Evolutionary conservation across 2,329 filamentous ascomycete species (phyloP), one percentile per base, ranked within the genome.

Genomic region (Arthrobotrys pseudoclavata): DNA sequence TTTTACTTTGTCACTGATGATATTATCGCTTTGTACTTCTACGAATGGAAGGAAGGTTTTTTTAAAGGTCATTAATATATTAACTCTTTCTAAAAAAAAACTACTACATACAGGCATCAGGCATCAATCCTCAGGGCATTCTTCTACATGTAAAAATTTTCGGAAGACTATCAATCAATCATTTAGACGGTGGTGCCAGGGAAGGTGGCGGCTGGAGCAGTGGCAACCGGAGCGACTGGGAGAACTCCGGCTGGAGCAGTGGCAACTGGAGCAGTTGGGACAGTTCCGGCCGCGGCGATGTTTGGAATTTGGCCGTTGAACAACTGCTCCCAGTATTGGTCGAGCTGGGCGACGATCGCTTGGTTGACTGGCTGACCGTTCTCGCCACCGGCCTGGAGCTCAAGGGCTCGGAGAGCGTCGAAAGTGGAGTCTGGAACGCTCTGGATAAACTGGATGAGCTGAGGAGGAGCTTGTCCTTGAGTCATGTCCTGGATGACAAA

Each of bases 321-420:
- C 10, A 71, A 42, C 48, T 63, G 18, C 34, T 45, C 62, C 40
- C 62, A 71, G 26, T 61, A 61, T 20, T 71, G 52, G n/a, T 71
- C 57, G 10, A 71, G 68, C 57, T 71, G 45, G 13, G 15, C 24
- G 31, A 55, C 68, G 45, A 71, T 22, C 4, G 22, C 22, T 24
- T 63, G 22, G 47, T 71, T 57, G 18, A 64, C 13, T 47, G 57
- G 57, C 22, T 71, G 26, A 15, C 48, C 57, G 20, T 31, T 48
- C 34, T 62, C 40, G n/a, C 67, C 67, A n/a, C 67, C 67, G 29
- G 63, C 55, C 20, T 37, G 18, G 47, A 63, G 57, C 48, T 71
- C 68, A 31, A 71, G 68, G n/a, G 47, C 57, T 10, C 57, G 47
- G 47, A 71, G 57, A 61, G 61, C 42, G 26, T 71, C 57, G 31